A percentile compares a stretch with the other conserved stretches of the same genome.
Evolutionary conservation across 306 rosid species (phyloP).

Genomic region (Gastrolobium bilobum): DNA sequence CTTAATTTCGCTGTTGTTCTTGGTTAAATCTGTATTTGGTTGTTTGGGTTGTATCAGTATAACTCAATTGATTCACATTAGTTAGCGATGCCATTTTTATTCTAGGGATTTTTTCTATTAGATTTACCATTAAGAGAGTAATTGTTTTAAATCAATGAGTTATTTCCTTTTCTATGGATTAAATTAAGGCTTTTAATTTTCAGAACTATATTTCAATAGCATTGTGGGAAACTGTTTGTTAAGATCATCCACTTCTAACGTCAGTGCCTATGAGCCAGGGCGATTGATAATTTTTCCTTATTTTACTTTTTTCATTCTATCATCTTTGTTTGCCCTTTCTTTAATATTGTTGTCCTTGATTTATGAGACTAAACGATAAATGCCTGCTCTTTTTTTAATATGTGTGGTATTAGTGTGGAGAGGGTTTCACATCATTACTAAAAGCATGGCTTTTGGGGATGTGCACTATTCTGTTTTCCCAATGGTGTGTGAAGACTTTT

Average conservation of each 20-base stretch:
- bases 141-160: neutral
- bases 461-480: constrained; percentile 22
- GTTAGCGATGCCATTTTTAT: neutral
- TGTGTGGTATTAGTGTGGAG: neutral
- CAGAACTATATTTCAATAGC: neutral
- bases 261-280: constrained; percentile 2
- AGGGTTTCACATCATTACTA: neutral
- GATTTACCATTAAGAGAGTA: neutral
- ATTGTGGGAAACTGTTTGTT: constrained; percentile 19
- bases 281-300: neutral
- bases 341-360: neutral
- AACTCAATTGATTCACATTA: neutral
- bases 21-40: no score
- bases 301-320: neutral
- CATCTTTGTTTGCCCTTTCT: neutral
- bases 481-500: neutral
- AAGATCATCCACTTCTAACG: neutral
- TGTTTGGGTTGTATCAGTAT: neutral
- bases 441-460: neutral
- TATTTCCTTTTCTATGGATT: neutral
- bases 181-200: constrained; percentile 19
- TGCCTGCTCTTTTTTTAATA: constrained; percentile 1
- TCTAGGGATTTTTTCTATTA: neutral
- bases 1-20: no score
- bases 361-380: neutral